Percentiles rank a stretch among this genome's conserved stretches.
These are phyloP conservation scores for Trichomonas tenax DNA, from an alignment of 208 protist genomes.

Conservation along the genomic window DNA sequence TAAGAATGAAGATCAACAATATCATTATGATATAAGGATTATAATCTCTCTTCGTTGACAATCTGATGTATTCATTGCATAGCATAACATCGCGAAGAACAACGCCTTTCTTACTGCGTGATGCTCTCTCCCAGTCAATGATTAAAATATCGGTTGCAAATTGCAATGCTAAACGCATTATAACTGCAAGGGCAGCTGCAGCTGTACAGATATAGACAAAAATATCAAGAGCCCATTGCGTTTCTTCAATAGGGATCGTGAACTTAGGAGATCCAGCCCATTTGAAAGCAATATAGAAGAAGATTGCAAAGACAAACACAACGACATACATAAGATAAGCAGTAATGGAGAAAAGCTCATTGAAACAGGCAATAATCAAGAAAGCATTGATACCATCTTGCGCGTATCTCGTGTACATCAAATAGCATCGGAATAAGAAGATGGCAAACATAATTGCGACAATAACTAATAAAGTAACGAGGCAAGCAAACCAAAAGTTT, in stretches of 20 bases:
- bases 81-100: neutral
- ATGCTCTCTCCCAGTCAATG: neutral
- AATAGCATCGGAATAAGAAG: neutral
- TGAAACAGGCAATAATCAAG: neutral
- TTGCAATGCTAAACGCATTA: neutral
- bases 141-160: neutral
- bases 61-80: neutral
- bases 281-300: neutral
- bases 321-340: neutral
- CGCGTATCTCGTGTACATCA: neutral
- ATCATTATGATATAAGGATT: neutral
- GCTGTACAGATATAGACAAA: neutral
- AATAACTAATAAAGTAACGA: neutral
- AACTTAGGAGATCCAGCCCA: neutral
- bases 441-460: neutral
- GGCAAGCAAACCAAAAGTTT: neutral
- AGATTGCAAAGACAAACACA: neutral
- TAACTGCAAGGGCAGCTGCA: neutral
- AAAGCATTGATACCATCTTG: neutral
- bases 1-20: neutral
- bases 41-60: neutral
- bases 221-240: neutral
- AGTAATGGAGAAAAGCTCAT: neutral
- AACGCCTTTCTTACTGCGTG: neutral
- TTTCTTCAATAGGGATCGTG: neutral